A percentile compares a stretch with the other conserved stretches of the same genome.
These are phyloP conservation scores for Aspergillus tamarii DNA, from an alignment of 2,329 filamentous ascomycete species.

Conservation along the genomic window DNA sequence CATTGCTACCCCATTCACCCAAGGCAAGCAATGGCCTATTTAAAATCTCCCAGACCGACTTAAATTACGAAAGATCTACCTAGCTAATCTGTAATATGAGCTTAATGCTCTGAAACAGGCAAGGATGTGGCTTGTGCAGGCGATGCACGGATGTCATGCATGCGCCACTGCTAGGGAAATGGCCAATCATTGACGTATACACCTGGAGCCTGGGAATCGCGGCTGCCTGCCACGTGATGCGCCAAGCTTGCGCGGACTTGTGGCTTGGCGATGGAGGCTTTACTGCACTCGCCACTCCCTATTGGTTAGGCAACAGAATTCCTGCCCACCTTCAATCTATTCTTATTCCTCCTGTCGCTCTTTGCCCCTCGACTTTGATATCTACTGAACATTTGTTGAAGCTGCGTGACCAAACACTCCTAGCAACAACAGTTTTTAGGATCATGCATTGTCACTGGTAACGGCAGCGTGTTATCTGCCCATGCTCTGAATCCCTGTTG, in stretches of 20 bases:
- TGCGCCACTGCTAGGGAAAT: slow-evolving; percentile 7
- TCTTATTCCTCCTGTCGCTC: slow-evolving; percentile 28
- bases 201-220: slow-evolving; percentile 16
- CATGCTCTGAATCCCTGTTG: slow-evolving; percentile 20
- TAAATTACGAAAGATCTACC: not conserved
- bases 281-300: slow-evolving; percentile 31
- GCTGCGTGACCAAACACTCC: slow-evolving; percentile 3
- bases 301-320: slow-evolving; percentile 51
- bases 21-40: not conserved
- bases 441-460: slow-evolving; percentile 12
- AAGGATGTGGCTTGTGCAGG: not conserved
- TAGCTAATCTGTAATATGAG: not conserved
- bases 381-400: slow-evolving; percentile 2
- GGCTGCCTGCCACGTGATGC: slow-evolving; percentile 37
- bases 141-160: slow-evolving; percentile 9
- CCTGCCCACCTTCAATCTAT: slow-evolving; percentile 31
- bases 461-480: slow-evolving; percentile 14
- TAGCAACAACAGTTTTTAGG: not conserved
- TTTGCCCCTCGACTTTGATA: slow-evolving; percentile 15
- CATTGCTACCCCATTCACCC: not conserved
- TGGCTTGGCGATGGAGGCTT: slow-evolving; percentile 31
- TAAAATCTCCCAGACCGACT: not conserved
- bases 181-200: slow-evolving; percentile 7
- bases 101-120: not conserved
- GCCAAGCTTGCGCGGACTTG: slow-evolving; percentile 16